Percentiles rank a stretch among this genome's conserved stretches.
Conservation (phyloP, 352 stramenopile species). For the Pythium diclinum region DNA sequence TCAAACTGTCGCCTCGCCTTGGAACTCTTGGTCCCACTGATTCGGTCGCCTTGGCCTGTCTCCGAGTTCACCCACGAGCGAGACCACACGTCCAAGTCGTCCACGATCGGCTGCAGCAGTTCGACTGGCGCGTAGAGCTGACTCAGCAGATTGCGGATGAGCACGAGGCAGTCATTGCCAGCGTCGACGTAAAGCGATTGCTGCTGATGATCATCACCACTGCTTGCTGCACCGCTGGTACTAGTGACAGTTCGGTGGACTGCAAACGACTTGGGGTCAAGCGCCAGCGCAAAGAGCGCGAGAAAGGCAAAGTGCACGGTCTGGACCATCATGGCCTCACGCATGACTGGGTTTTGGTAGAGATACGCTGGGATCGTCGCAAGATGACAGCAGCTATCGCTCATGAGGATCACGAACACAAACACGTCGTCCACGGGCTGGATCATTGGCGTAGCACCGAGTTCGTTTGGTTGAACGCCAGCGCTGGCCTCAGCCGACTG, state of each 20-base stretch:
- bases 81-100: conserved; percentile 14
- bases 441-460: background rate
- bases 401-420: conserved; percentile 32
- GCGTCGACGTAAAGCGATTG: conserved; percentile 28
- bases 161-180: conserved; percentile 41
- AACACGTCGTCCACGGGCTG: conserved; percentile 34
- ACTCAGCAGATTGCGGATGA: conserved; percentile 44
- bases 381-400: conserved; percentile 33
- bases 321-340: conserved; percentile 33
- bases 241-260: conserved; percentile 3
- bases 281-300: conserved; percentile 22
- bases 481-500: conserved; percentile 8
- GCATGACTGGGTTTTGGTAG: conserved; percentile 22
- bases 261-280: conserved; percentile 23
- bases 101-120: conserved; percentile 18
- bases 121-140: conserved; percentile 30
- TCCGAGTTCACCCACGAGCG: conserved; percentile 1
- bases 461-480: background rate
- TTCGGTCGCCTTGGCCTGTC: background rate
- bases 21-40: background rate
- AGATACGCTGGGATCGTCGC: conserved; percentile 20
- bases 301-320: conserved; percentile 31
- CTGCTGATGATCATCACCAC: conserved; percentile 17
- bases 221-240: conserved; percentile 5
- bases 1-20: conserved; percentile 5